Conservation (phyloP, 2,329 filamentous ascomycete species). For the Sclerotinia subarctica region DNA sequence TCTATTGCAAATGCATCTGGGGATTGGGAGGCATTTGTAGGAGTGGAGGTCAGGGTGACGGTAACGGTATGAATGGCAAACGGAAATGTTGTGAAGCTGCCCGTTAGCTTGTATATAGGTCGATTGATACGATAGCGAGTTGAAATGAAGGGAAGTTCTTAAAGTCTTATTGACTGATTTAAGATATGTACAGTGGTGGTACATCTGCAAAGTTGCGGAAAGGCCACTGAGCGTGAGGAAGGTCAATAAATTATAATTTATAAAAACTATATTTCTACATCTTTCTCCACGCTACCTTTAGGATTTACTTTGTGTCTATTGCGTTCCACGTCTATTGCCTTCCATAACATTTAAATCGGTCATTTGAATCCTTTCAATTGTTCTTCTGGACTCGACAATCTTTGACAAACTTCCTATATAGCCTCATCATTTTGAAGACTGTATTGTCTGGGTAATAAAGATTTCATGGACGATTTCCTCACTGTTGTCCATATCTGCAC, state of each 20-base stretch:
- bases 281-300: no score
- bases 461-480: no score
- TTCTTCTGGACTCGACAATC: neutral
- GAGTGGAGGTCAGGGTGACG: no score
- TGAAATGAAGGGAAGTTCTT: neutral
- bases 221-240: no score
- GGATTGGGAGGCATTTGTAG: neutral
- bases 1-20: neutral
- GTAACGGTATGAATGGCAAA: neutral
- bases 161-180: neutral
- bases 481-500: no score
- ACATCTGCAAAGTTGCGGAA: constrained; percentile 1
- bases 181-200: no score
- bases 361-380: neutral
- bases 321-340: no score
- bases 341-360: no score
- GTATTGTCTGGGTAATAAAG: neutral
- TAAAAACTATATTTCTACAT: no score
- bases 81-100: neutral
- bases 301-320: no score
- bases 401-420: neutral
- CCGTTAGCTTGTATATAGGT: constrained; percentile 9
- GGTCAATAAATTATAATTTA: no score
- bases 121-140: constrained; percentile 10
- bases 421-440: neutral